Evolutionary conservation across 148 eudicot genomes (phyloP).

Genomic region (Chenopodium album): DNA sequence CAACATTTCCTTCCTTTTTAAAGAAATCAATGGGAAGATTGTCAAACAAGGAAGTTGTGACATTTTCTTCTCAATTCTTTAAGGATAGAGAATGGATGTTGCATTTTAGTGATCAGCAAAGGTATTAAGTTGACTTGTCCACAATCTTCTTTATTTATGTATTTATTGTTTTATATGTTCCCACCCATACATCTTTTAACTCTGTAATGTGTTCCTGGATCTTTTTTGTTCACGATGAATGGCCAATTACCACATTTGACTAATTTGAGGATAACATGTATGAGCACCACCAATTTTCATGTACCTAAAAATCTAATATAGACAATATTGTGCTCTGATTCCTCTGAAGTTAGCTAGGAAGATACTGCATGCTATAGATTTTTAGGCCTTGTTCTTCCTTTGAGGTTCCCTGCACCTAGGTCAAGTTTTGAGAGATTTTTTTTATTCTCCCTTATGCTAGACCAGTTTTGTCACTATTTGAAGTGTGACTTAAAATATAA

Average conservation of each 20-base stretch:
- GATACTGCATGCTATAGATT: not conserved
- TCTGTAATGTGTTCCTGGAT: not conserved
- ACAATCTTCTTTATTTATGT: not conserved
- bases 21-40: constrained; percentile 48
- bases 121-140: constrained; percentile 36
- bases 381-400: not conserved
- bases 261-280: not conserved
- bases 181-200: not conserved
- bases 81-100: constrained; percentile 37
- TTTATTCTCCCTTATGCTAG: not conserved
- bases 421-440: not conserved
- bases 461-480: not conserved
- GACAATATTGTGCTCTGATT: not conserved
- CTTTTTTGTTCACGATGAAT: not conserved
- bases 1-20: constrained; percentile 55
- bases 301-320: not conserved
- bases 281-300: not conserved
- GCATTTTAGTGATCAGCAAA: constrained; percentile 43
- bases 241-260: constrained; percentile 1
- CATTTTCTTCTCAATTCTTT: constrained; percentile 33
- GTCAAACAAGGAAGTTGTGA: constrained; percentile 41
- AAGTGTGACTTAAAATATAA: not conserved
- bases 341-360: not conserved
- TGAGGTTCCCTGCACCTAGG: not conserved
- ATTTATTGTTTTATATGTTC: not conserved